Base-by-base conservation (phyloP, 2,329 filamentous ascomycete species). In the Moelleriella libera region DNA sequence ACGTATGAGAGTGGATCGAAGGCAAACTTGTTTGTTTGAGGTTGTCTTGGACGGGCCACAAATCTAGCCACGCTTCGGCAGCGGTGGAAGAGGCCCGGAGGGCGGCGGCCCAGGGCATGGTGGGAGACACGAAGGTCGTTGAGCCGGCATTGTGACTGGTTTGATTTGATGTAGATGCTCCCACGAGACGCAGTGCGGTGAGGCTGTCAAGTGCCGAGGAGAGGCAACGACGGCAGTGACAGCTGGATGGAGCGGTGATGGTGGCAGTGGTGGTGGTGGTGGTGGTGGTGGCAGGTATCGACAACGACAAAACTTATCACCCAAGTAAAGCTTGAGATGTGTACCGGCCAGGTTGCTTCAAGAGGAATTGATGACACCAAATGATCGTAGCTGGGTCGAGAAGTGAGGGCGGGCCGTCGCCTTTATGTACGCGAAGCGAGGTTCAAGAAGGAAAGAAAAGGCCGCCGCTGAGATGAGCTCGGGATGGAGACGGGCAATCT, bases 71-170 rank as follows among this genome's bases (percentile, higher is more conserved):
- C 73, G 70, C 68, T 79, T 81, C 61, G 78, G 78, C 52, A 82
- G 74, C 64, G 78, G 75, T 63, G 78, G 78, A 47, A 82, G 75
- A 65, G 78, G 78, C 48, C 78, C 70, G 65, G 72, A 77, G 53
- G 78, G 78, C 58, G 78, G 78, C 51, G 78, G 78, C 56, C 78
- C 78, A 47, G 78, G 78, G 74, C 78, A 82, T 55, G 78, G 78
- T 68, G 78, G 78, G 54, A 82, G 75, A 59, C 81, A 76, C 56
- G 77, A 79, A 52, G 78, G 78, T 61, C 78, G 74, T 64, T 79
- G 75, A 53, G 74, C 68, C 64, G 75, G 72, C 72, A 78, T 76
- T 51, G 52, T 63, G 57, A 51, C 8, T 57, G 51, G 49, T 49
- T 45, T 47, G 44, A 43, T 21, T 21, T 21, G 21, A 21, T 21